These are phyloP conservation scores for Verbena officinalis DNA, from an alignment of 257 asterid genomes.

Conservation along the genomic window DNA sequence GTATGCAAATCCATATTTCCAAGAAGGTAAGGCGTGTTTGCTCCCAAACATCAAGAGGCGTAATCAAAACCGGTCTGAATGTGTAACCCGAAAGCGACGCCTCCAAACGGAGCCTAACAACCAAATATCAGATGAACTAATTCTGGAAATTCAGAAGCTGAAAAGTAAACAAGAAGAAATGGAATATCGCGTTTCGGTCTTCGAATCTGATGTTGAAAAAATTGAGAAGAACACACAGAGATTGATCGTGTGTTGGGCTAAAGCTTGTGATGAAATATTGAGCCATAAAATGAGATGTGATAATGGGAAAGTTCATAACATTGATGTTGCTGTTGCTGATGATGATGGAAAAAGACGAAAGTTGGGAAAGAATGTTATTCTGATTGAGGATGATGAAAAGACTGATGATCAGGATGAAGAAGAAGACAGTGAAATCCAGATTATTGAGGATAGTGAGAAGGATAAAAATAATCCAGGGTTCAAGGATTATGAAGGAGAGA, in stretches of 20 bases:
- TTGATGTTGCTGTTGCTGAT: neutral
- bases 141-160: constrained; percentile 40
- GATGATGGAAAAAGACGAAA: constrained; percentile 23
- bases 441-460: too few species aligned
- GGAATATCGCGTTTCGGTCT: constrained; percentile 27
- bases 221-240: constrained; percentile 20
- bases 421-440: too few species aligned
- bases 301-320: neutral
- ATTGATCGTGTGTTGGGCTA: constrained; percentile 27
- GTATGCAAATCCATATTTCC: constrained; percentile 50
- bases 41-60: constrained; percentile 51
- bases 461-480: neutral
- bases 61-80: neutral
- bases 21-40: constrained; percentile 46
- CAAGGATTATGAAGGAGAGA: neutral
- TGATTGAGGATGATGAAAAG: neutral
- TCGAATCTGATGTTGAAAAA: constrained; percentile 14
- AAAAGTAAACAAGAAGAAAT: constrained; percentile 34
- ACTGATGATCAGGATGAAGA: neutral
- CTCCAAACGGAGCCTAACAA: neutral
- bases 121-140: constrained; percentile 4
- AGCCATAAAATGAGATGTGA: constrained; percentile 21
- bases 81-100: neutral
- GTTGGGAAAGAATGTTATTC: constrained; percentile 5
- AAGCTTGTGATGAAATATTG: constrained; percentile 17